Conservation (phyloP, 2,329 filamentous ascomycete genomes). For the Hypoxylon sp. region DNA sequence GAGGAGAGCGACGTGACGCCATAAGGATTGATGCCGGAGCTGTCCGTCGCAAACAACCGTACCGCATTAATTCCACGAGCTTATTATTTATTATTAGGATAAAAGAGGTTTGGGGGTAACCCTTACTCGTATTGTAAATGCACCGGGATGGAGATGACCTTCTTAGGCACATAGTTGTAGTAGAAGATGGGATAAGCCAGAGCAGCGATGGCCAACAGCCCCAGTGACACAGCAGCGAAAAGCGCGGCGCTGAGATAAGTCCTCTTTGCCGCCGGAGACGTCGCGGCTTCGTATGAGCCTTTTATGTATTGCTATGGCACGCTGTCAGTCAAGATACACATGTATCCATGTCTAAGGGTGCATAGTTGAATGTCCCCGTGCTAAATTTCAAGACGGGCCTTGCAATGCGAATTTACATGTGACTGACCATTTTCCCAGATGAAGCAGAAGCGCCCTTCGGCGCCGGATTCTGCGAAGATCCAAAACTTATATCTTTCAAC, state of each 20-base stretch:
- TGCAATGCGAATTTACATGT: not conserved
- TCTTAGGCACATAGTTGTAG: constrained; percentile 69
- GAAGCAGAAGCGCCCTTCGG: constrained; percentile 36
- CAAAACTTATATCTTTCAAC: constrained; percentile 1
- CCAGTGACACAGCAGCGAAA: constrained; percentile 59
- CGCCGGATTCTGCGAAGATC: constrained; percentile 19
- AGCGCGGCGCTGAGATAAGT: constrained; percentile 65
- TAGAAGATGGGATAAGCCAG: constrained; percentile 69
- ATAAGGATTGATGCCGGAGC: constrained; percentile 67
- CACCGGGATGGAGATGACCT: constrained; percentile 66
- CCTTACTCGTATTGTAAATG: constrained; percentile 72
- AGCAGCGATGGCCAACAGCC: constrained; percentile 64
- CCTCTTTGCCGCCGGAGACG: constrained; percentile 67
- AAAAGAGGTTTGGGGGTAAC: not conserved
- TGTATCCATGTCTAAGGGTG: not conserved
- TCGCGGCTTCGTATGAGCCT: constrained; percentile 57
- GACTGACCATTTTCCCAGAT: constrained; percentile 42
- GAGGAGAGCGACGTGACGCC: constrained; percentile 64
- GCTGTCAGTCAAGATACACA: constrained; percentile 3
- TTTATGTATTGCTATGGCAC: constrained; percentile 50
- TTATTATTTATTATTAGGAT: not conserved
- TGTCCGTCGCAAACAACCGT: constrained; percentile 44
- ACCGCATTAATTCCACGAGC: constrained; percentile 11
- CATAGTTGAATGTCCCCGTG: not conserved
- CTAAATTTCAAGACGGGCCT: not conserved